Conservation (phyloP, 805 yeast genomes). For the Yamadazyma scolyti region DNA sequence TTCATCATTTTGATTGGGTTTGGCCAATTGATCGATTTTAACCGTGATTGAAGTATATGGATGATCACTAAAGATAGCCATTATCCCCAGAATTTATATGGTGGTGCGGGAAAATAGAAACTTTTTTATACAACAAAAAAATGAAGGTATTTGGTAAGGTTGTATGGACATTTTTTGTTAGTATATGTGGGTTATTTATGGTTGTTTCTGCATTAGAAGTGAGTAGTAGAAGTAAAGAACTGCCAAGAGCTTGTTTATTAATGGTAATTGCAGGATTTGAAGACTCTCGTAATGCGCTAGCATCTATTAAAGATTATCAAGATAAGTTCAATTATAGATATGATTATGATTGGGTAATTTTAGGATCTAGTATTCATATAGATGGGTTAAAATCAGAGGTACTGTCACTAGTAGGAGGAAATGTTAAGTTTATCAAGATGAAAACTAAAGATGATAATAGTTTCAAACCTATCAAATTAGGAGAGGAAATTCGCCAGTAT, state of each 20-base stretch:
- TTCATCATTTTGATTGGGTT: conserved; percentile 40
- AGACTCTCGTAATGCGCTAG: conserved; percentile 5
- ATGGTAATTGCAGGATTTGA: conserved; percentile 2
- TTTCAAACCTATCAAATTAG: conserved; percentile 1
- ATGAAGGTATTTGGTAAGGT: too few relatives aligned
- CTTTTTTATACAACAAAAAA: too few relatives aligned
- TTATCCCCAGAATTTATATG: too few relatives aligned
- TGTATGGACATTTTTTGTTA: too few relatives aligned
- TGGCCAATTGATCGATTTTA: conserved; percentile 49
- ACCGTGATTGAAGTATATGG: conserved; percentile 71
- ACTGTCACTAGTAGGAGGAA: conserved; percentile 11
- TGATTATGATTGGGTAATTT: conserved; percentile 20
- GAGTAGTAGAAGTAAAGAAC: too few relatives aligned
- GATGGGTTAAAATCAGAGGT: conserved; percentile 1
- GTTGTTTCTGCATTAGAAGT: too few relatives aligned
- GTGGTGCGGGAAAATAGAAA: too few relatives aligned
- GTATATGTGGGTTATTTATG: too few relatives aligned
- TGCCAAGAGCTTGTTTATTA: too few relatives aligned
- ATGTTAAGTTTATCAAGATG: conserved; percentile 14
- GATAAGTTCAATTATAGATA: conserved; percentile 19
- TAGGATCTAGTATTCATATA: conserved; percentile 1
- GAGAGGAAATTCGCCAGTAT: not conserved
- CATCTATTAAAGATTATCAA: conserved; percentile 12
- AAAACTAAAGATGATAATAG: conserved; percentile 5
- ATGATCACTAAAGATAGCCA: conserved; percentile 43